Evolutionary conservation across 2,329 filamentous ascomycete species (phyloP).

Genomic region (Coniochaeta sp.): DNA sequence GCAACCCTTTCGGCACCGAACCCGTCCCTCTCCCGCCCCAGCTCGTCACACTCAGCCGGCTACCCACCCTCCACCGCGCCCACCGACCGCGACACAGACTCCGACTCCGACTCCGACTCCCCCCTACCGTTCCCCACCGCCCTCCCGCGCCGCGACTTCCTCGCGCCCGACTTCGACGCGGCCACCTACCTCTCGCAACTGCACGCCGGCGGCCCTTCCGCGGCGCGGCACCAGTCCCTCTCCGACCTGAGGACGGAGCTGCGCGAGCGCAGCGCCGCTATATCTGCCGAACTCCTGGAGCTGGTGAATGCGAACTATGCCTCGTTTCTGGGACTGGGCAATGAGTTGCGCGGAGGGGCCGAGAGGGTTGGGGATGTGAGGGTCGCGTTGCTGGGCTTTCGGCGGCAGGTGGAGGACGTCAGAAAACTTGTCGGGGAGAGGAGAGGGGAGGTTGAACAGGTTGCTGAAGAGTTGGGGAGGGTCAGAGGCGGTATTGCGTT

Average conservation of each 20-base stretch:
- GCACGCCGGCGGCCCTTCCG: conserved; percentile 32
- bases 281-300: conserved; percentile 83
- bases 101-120: conserved; percentile 42
- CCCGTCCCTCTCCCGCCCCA: conserved; percentile 1
- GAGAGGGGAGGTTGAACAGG: conserved; percentile 41
- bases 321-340: conserved; percentile 78
- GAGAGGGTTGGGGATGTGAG: conserved; percentile 86
- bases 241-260: conserved; percentile 87
- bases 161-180: conserved; percentile 69
- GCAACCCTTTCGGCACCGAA: background rate
- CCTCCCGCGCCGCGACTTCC: conserved; percentile 75
- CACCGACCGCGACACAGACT: conserved; percentile 14
- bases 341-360: conserved; percentile 76
- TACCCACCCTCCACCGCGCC: conserved; percentile 22
- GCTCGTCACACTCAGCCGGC: background rate
- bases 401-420: conserved; percentile 71
- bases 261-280: conserved; percentile 67
- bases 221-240: conserved; percentile 84
- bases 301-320: conserved; percentile 94
- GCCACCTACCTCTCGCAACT: conserved; percentile 62
- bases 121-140: conserved; percentile 83
- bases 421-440: conserved; percentile 56
- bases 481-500: conserved; percentile 56
- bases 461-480: conserved; percentile 51
- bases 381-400: conserved; percentile 79